Evolutionary conservation across 352 stramenopile genomes (phyloP).

Genomic region (Stephanocyclus meneghinianus): DNA sequence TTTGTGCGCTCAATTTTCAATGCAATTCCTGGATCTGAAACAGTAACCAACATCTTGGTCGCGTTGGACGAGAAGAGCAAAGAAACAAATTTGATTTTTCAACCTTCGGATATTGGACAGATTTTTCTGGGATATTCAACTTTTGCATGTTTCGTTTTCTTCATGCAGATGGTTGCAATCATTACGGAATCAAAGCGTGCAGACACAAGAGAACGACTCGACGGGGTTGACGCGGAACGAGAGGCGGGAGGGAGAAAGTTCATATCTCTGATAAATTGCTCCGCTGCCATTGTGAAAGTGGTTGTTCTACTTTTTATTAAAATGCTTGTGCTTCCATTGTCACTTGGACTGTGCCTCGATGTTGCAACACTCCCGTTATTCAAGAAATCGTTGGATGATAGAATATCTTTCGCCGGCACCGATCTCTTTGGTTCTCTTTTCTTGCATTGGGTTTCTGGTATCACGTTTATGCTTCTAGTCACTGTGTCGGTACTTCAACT

Average conservation of each 20-base stretch:
- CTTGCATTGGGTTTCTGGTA: slow-evolving; percentile 95
- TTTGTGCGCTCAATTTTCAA: slow-evolving; percentile 1
- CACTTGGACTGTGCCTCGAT: slow-evolving; percentile 92
- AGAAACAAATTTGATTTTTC: slow-evolving; percentile 52
- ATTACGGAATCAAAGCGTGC: neutral
- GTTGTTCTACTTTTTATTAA: slow-evolving; percentile 94
- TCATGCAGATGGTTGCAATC: slow-evolving; percentile 27
- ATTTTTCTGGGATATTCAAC: slow-evolving; percentile 51
- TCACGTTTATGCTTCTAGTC: slow-evolving; percentile 97
- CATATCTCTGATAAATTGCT: slow-evolving; percentile 55
- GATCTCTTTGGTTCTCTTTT: slow-evolving; percentile 91
- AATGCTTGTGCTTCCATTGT: slow-evolving; percentile 95
- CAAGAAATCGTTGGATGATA: slow-evolving; percentile 82
- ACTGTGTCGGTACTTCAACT: slow-evolving; percentile 94
- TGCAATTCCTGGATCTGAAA: slow-evolving; percentile 6
- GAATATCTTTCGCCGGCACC: slow-evolving; percentile 77
- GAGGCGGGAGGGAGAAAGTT: slow-evolving; percentile 24
- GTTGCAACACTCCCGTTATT: slow-evolving; percentile 90
- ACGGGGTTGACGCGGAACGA: slow-evolving; percentile 14
- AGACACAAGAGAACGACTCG: neutral
- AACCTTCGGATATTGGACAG: slow-evolving; percentile 41
- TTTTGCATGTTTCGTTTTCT: slow-evolving; percentile 50
- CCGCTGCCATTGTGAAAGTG: slow-evolving; percentile 87
- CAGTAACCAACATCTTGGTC: neutral
- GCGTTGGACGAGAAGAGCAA: slow-evolving; percentile 38